Base-by-base conservation (phyloP, 202 grass and related monocot species). In the Sporobolus alterniflorus region DNA sequence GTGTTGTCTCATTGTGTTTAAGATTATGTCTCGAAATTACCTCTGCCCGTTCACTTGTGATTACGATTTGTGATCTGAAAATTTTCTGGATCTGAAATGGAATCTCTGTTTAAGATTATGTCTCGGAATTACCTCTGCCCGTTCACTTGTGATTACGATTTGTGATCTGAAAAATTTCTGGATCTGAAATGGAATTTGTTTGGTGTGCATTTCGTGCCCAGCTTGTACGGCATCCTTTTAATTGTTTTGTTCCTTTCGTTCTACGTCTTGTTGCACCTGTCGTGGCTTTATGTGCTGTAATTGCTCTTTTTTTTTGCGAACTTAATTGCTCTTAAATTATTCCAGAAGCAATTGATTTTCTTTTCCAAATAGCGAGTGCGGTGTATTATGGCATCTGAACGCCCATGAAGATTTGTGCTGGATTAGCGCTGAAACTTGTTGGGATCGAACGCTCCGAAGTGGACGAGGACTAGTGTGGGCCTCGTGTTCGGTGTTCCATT, bases 201-300 rank as follows among this genome's bases (percentile, higher is more conserved):
- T 72, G 61, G 60, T 16, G 33, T 55, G 36, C 14, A 64, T 48
- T 52, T 24, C 26, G 14, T 79, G 67, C 10, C 11, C 36, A 3
- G 7, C 28, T 33, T 64, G 82, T 17, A 39, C 5, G 31, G 9
- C 63, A 25, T 10, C 1, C 41, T 49, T 31, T 2, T 8, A 2
- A 26, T 40, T 79, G 24, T 18, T 6, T 6, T 20, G 62, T 84
- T 42, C 75, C 75, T 79, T 74, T 56, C 14, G 34, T 5, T 17
- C 24, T 21, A 69, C 62, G 51, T 69, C 52, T 39, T 7, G 9
- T 25, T 13, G 30, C 33, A 0, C 1, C 9, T 1, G 1, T 6
- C 30, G 69, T 48, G 61, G n/a, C 47, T 77, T 49, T 12, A 50
- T 82, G 72, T 82, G 39, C 77, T 72, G 77, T 71, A 75, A 18